Conservation (phyloP, 1,284 basidiomycete species). For the Singerocomus inundabilis region DNA sequence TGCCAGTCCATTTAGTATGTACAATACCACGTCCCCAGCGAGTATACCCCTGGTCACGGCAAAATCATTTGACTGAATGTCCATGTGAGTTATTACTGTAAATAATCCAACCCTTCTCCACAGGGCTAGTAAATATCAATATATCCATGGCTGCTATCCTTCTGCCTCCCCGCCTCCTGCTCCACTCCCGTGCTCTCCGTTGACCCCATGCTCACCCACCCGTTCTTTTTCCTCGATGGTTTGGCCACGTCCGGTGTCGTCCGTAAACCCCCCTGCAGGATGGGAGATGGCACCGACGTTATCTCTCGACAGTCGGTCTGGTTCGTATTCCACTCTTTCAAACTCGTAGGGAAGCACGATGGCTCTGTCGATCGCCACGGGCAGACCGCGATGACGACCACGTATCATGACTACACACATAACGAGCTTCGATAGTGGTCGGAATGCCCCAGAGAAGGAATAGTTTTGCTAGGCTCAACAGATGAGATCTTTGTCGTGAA, state of each 20-base stretch:
- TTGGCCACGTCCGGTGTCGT: not conserved
- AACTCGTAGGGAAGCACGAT: constrained; percentile 71
- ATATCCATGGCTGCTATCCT: no score
- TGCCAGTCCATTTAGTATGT: no score
- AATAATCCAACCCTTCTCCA: no score
- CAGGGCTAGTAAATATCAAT: no score
- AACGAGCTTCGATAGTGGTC: constrained; percentile 84
- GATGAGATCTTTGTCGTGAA: not conserved
- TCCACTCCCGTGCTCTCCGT: not conserved
- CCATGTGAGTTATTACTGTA: no score
- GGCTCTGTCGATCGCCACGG: constrained; percentile 87
- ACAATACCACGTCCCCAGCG: no score
- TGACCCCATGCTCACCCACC: not conserved
- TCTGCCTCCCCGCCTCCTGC: not conserved
- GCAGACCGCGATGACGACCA: constrained; percentile 87
- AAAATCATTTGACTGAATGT: no score
- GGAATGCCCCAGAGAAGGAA: constrained; percentile 79
- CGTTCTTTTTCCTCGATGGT: not conserved
- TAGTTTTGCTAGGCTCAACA: constrained; percentile 55
- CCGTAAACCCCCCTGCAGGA: not conserved
- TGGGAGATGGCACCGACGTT: not conserved
- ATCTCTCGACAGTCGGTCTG: not conserved
- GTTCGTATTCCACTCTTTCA: constrained; percentile 20
- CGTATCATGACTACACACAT: constrained; percentile 88
- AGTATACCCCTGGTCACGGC: no score